Evolutionary conservation across 768 basidiomycete genomes (phyloP).

Genomic region (Mycena kentingensis): DNA sequence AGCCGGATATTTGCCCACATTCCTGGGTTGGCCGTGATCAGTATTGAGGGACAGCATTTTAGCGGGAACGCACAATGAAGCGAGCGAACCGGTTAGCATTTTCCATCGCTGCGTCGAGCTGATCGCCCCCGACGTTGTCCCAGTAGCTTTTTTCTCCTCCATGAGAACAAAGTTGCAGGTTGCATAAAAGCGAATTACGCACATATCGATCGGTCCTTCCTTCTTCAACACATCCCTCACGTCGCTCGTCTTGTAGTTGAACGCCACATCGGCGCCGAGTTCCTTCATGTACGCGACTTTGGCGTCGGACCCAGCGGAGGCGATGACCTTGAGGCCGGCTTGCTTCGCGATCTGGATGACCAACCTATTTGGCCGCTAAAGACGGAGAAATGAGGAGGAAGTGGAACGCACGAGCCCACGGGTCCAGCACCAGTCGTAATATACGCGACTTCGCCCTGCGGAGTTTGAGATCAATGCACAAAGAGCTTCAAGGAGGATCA

Average conservation of each 20-base stretch:
- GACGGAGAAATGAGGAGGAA: background rate
- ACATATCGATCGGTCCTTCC: conserved; percentile 36
- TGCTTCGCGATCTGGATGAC: conserved; percentile 34
- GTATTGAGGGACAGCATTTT: background rate
- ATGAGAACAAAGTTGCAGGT: background rate
- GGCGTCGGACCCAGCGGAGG: conserved; percentile 41
- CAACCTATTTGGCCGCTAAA: background rate
- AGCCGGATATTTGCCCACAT: conserved; percentile 30
- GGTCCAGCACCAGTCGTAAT: conserved; percentile 47
- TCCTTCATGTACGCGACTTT: conserved; percentile 40
- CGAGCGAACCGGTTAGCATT: conserved; percentile 37
- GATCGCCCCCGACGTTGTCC: conserved; percentile 44
- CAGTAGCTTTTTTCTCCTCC: conserved; percentile 9
- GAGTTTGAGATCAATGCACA: background rate
- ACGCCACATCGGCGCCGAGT: conserved; percentile 39
- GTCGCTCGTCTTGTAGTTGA: conserved; percentile 31
- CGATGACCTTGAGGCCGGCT: conserved; percentile 43
- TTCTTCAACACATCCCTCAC: conserved; percentile 34
- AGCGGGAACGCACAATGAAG: conserved; percentile 31
- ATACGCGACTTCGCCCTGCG: conserved; percentile 44
- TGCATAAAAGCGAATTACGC: background rate
- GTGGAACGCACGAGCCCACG: conserved; percentile 59
- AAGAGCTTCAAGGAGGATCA: background rate
- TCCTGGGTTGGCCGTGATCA: conserved; percentile 13
- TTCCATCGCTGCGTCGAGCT: conserved; percentile 44